Percentiles rank a stretch among this genome's conserved stretches.
These are phyloP conservation scores for Peniophora sp. DNA, from an alignment of 1,284 basidiomycete genomes.

Conservation along the genomic window DNA sequence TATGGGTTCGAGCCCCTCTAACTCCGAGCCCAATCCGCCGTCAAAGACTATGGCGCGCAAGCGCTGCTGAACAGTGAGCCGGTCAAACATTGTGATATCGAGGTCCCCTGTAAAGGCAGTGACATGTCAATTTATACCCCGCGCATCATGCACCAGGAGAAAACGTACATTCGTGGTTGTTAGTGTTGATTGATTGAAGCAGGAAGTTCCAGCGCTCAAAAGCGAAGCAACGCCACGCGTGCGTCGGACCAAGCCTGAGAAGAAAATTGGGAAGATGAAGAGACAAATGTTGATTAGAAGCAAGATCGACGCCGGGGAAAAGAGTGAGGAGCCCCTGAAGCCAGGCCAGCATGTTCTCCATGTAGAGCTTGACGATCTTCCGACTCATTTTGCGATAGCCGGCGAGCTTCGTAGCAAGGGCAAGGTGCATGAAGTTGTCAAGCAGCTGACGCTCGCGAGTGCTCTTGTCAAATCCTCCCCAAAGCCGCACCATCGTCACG, in stretches of 20 bases:
- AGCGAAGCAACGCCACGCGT: constrained; percentile 26
- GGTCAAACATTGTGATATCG: constrained; percentile 4
- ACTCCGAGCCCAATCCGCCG: background rate
- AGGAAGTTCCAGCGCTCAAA: constrained; percentile 28
- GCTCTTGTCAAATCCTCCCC: constrained; percentile 17
- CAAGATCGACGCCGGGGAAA: constrained; percentile 20
- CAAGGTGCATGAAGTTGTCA: constrained; percentile 29
- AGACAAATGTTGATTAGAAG: constrained; percentile 30
- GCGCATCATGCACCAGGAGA: no score
- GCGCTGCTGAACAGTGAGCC: background rate
- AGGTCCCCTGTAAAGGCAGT: constrained; percentile 2
- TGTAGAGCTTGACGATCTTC: constrained; percentile 15
- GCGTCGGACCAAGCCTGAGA: constrained; percentile 24
- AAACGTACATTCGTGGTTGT: constrained; percentile 19
- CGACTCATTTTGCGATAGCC: constrained; percentile 14
- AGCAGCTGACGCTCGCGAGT: constrained; percentile 19
- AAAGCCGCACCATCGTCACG: constrained; percentile 25
- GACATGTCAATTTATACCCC: background rate
- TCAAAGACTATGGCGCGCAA: background rate
- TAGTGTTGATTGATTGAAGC: constrained; percentile 22
- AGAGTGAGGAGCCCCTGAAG: constrained; percentile 18
- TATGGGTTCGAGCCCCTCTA: background rate
- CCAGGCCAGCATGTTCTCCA: constrained; percentile 22
- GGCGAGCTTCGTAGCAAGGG: constrained; percentile 24
- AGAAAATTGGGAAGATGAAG: constrained; percentile 23